These are phyloP conservation scores for Myxozyma monticola DNA, from an alignment of 805 yeast genomes.

Conservation along the genomic window DNA sequence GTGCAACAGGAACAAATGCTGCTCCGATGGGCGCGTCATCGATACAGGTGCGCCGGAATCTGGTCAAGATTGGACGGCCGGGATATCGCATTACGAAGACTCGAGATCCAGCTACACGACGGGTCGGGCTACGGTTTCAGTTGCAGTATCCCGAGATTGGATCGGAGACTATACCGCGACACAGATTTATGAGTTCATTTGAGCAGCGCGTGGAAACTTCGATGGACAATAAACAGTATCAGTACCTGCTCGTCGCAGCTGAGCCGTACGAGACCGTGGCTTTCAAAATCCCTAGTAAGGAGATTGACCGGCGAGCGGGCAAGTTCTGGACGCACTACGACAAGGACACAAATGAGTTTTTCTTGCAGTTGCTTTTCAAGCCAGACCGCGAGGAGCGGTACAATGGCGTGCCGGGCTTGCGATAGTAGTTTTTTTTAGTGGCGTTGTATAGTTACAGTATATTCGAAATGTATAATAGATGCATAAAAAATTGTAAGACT, in stretches of 20 bases:
- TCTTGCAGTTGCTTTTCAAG: slow-evolving; percentile 65
- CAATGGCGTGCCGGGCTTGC: slow-evolving; percentile 22
- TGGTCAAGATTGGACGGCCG: slow-evolving; percentile 72
- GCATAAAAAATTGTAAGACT: no score
- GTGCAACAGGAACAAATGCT: slow-evolving; percentile 17
- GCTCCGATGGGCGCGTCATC: slow-evolving; percentile 37
- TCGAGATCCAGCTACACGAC: slow-evolving; percentile 57
- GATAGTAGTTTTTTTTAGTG: slow-evolving; percentile 1
- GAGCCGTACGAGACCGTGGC: slow-evolving; percentile 88
- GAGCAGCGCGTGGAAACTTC: slow-evolving; percentile 62
- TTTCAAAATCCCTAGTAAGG: slow-evolving; percentile 66
- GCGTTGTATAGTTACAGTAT: no score
- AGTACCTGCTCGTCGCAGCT: slow-evolving; percentile 76
- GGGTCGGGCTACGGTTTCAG: slow-evolving; percentile 65
- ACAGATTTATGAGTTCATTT: slow-evolving; percentile 72
- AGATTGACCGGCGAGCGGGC: slow-evolving; percentile 44
- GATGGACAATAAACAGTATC: slow-evolving; percentile 49
- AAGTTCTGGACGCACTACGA: slow-evolving; percentile 75
- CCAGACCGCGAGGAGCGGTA: slow-evolving; percentile 23
- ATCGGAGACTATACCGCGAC: slow-evolving; percentile 54
- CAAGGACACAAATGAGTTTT: slow-evolving; percentile 62
- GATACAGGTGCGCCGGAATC: slow-evolving; percentile 47
- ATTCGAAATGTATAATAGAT: no score
- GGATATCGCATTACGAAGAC: slow-evolving; percentile 66
- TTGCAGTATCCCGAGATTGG: slow-evolving; percentile 55